Conservation (phyloP, 2,329 filamentous ascomycete genomes). For the Fusarium graminum region DNA sequence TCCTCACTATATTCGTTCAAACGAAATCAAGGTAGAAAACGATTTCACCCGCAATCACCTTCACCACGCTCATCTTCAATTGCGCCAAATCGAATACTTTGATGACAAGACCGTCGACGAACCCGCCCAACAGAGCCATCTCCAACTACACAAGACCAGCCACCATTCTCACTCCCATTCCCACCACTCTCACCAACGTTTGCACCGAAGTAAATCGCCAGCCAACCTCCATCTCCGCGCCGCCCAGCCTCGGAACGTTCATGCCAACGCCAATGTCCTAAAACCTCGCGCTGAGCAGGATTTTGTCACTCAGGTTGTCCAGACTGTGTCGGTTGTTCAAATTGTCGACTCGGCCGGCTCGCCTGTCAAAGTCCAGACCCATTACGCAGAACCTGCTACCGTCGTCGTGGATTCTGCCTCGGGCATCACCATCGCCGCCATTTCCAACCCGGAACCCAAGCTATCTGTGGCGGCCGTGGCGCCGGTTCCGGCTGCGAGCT, state of each 20-base stretch:
- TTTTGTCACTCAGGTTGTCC: constrained; percentile 62
- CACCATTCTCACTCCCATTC: constrained; percentile 45
- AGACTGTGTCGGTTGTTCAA: constrained; percentile 68
- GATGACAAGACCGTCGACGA: constrained; percentile 34
- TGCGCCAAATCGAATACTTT: constrained; percentile 25
- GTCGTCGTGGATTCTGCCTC: constrained; percentile 54
- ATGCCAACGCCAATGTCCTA: constrained; percentile 38
- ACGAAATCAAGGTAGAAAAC: constrained; percentile 11
- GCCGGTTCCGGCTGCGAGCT: constrained; percentile 41
- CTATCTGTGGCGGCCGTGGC: constrained; percentile 44
- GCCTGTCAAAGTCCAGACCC: constrained; percentile 60
- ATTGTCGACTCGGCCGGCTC: constrained; percentile 63
- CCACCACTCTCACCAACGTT: constrained; percentile 41
- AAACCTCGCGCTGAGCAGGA: constrained; percentile 38
- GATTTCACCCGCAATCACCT: constrained; percentile 22
- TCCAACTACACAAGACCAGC: constrained; percentile 42
- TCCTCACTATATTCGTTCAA: constrained; percentile 38
- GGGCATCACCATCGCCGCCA: constrained; percentile 54
- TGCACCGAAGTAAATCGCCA: constrained; percentile 34
- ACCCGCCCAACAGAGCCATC: constrained; percentile 26
- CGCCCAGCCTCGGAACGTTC: constrained; percentile 42
- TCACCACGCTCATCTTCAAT: constrained; percentile 40
- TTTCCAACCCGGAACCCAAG: constrained; percentile 47
- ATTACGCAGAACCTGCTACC: constrained; percentile 56
- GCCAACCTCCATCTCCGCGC: constrained; percentile 33